phyloP scores from a whole-genome alignment of 2,329 filamentous ascomycete species.

The Alternaria sp. region DNA sequence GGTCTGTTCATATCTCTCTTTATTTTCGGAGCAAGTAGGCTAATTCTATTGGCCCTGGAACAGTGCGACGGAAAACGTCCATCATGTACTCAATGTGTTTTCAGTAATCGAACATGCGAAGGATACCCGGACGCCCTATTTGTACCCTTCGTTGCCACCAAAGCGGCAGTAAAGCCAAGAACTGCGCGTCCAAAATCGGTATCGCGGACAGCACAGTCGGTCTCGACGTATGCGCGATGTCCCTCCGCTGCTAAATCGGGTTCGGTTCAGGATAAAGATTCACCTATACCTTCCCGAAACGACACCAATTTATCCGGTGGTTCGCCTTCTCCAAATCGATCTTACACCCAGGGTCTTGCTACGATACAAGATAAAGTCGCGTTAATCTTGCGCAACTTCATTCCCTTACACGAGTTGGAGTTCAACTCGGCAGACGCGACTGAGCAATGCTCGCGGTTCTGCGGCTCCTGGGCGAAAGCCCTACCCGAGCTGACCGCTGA shows the following conservation, averaged over 20 bases:
- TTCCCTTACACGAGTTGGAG: not conserved
- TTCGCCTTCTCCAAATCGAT: not conserved
- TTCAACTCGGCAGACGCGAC: not conserved
- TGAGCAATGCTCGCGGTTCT: constrained; percentile 1
- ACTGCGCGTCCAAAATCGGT: not conserved
- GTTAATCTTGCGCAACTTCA: constrained; percentile 1
- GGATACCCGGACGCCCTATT: not conserved
- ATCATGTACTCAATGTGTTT: not conserved
- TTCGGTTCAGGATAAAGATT: not conserved
- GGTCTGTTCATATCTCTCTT: not conserved
- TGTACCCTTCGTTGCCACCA: not conserved
- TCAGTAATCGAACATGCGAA: not conserved
- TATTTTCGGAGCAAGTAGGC: not conserved
- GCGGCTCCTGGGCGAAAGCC: not conserved
- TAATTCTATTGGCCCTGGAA: not conserved
- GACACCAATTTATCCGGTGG: not conserved
- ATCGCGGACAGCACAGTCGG: not conserved
- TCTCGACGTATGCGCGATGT: not conserved
- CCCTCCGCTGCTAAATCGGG: not conserved
- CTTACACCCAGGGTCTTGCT: not conserved
- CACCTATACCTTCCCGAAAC: not conserved
- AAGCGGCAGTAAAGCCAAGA: constrained; percentile 1
- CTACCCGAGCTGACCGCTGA: not conserved
- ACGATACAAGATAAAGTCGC: not conserved
- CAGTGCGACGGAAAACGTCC: constrained; percentile 1